Evolutionary conservation across 805 yeast genomes (phyloP).

Genomic region (Myxozyma geophila): DNA sequence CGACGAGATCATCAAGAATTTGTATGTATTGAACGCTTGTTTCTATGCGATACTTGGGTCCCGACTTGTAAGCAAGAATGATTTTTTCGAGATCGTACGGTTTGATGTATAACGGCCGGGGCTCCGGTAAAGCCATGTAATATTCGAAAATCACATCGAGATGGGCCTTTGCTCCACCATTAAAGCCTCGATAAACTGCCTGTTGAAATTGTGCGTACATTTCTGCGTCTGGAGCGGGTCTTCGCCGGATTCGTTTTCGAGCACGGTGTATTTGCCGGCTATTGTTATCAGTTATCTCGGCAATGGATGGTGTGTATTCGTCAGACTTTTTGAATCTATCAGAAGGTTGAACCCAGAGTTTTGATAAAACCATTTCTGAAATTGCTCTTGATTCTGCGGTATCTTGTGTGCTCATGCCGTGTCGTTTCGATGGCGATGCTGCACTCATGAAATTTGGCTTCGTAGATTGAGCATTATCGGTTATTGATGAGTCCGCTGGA

Average conservation of each 20-base stretch:
- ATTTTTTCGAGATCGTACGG: constrained; percentile 45
- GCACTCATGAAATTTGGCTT: too few species aligned
- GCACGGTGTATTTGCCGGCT: background rate
- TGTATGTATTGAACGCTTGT: constrained; percentile 27
- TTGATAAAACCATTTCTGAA: background rate
- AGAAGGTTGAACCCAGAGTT: background rate
- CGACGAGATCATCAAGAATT: constrained; percentile 40
- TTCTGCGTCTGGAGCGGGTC: background rate
- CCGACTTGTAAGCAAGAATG: constrained; percentile 25
- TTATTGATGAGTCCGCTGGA: too few species aligned
- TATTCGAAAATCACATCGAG: constrained; percentile 26
- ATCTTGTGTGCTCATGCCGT: background rate
- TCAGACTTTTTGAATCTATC: too few species aligned
- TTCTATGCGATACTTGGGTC: constrained; percentile 12
- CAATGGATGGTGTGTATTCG: background rate
- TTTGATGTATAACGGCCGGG: constrained; percentile 44
- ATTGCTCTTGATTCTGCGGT: background rate
- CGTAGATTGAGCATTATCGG: too few species aligned
- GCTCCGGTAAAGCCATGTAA: constrained; percentile 44
- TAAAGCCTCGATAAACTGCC: too few species aligned
- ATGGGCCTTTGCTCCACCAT: background rate
- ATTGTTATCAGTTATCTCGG: background rate
- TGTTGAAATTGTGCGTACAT: background rate
- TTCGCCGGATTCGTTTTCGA: background rate
- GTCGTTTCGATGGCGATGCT: background rate